Conservation (phyloP, 331 rosid genomes). For the Pyracantha coccinea region DNA sequence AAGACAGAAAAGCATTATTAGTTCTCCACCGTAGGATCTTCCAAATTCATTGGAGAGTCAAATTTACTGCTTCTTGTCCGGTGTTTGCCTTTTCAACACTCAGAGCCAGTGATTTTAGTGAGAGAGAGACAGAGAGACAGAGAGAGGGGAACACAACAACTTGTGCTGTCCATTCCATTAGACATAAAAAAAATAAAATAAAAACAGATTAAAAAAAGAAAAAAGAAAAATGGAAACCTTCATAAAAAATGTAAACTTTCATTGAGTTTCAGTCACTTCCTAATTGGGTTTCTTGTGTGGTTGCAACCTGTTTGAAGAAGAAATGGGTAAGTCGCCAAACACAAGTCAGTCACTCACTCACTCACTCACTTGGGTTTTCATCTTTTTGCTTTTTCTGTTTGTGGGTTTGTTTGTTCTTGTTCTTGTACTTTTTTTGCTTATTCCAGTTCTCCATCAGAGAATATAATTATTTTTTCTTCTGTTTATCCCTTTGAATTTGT, state of each 20-base stretch:
- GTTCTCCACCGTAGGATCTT: conserved; percentile 53
- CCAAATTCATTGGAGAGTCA: conserved; percentile 78
- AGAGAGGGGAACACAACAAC: conserved; percentile 4
- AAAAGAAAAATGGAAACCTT: conserved; percentile 16
- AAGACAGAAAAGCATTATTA: conserved; percentile 31
- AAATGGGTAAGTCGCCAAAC: conserved; percentile 28
- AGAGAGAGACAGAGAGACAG: conserved; percentile 22
- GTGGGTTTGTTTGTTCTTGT: neutral
- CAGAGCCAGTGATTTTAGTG: conserved; percentile 16
- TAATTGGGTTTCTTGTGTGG: conserved; percentile 34
- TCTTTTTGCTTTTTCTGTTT: neutral
- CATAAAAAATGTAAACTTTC: conserved; percentile 40
- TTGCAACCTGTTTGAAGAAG: conserved; percentile 10
- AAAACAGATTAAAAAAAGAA: too few species aligned
- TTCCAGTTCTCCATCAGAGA: conserved; percentile 14
- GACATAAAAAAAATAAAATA: neutral
- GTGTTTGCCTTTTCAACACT: conserved; percentile 25
- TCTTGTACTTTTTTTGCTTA: neutral
- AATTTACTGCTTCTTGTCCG: conserved; percentile 30
- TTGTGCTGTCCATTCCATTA: conserved; percentile 10
- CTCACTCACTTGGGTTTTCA: conserved; percentile 5
- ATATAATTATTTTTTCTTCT: neutral
- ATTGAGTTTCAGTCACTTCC: conserved; percentile 30
- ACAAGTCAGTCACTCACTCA: neutral
- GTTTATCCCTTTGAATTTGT: neutral